phyloP scores from a whole-genome alignment of 257 asterid genomes.

The Jacaranda mimosifolia region DNA sequence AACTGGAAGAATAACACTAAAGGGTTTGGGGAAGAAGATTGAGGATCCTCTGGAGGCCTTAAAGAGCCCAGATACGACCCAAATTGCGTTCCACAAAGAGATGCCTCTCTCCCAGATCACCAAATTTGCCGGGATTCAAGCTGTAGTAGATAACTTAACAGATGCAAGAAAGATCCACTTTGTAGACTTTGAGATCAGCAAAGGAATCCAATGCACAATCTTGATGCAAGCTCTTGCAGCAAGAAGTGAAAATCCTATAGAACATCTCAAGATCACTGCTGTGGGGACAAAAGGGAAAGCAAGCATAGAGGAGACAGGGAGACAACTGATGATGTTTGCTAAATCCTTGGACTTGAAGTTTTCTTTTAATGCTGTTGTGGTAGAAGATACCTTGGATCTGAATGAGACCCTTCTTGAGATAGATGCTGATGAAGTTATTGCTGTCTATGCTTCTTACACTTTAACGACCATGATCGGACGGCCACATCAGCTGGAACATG shows the following conservation, averaged over 20 bases:
- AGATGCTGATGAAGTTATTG: conserved; percentile 51
- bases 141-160: conserved; percentile 53
- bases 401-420: conserved; percentile 32
- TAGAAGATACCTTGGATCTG: conserved; percentile 53
- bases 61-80: conserved; percentile 9
- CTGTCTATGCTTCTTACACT: conserved; percentile 49
- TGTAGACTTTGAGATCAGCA: conserved; percentile 58
- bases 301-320: conserved; percentile 56
- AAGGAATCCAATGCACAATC: conserved; percentile 58
- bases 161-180: conserved; percentile 59
- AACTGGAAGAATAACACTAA: conserved; percentile 43
- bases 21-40: conserved; percentile 35
- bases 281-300: conserved; percentile 45
- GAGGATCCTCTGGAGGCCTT: conserved; percentile 39
- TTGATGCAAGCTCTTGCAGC: conserved; percentile 73
- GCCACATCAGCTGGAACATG: conserved; percentile 46
- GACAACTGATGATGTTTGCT: conserved; percentile 57
- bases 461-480: conserved; percentile 45
- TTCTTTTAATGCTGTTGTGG: conserved; percentile 53
- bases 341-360: conserved; percentile 50
- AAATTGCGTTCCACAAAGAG: conserved; percentile 47
- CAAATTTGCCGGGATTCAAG: conserved; percentile 63
- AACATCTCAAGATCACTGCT: conserved; percentile 67
- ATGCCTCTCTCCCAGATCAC: conserved; percentile 56
- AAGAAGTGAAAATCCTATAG: conserved; percentile 40